These are phyloP conservation scores for Schizophyllum commune DNA, from an alignment of 1,284 basidiomycete genomes.

Conservation along the genomic window DNA sequence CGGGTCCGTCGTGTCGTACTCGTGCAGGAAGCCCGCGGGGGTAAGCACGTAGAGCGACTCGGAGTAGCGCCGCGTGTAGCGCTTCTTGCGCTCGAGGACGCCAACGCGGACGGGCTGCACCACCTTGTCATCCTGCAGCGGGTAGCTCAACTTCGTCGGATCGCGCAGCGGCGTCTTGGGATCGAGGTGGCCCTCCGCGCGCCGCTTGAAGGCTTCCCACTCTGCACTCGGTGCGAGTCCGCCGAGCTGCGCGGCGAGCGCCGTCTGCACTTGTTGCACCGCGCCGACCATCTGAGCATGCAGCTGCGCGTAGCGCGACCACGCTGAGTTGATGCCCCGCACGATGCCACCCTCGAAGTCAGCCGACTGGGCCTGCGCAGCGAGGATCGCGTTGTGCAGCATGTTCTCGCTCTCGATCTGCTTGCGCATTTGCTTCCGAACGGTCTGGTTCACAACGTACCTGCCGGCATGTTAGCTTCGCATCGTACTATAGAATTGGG, in stretches of 20 bases:
- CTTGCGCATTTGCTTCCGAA: slow-evolving; percentile 82
- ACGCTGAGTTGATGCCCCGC: slow-evolving; percentile 89
- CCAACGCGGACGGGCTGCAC: slow-evolving; percentile 88
- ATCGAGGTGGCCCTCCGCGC: slow-evolving; percentile 92
- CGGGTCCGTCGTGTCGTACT: slow-evolving; percentile 80
- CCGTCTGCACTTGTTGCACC: slow-evolving; percentile 78
- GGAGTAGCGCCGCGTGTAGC: slow-evolving; percentile 86
- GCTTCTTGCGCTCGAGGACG: slow-evolving; percentile 92
- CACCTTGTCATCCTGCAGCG: slow-evolving; percentile 87
- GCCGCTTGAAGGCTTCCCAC: slow-evolving; percentile 93
- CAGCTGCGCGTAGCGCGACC: slow-evolving; percentile 97
- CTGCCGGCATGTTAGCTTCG: slow-evolving; percentile 18
- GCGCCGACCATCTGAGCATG: slow-evolving; percentile 76
- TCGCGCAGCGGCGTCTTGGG: slow-evolving; percentile 90
- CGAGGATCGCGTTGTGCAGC: slow-evolving; percentile 95
- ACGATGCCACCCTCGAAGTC: slow-evolving; percentile 97
- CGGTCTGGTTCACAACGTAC: slow-evolving; percentile 69
- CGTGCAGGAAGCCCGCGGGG: slow-evolving; percentile 91
- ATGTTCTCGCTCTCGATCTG: slow-evolving; percentile 97
- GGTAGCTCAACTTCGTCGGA: slow-evolving; percentile 77
- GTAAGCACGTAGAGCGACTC: slow-evolving; percentile 92
- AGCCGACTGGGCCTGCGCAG: slow-evolving; percentile 96
- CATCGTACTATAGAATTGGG: not conserved
- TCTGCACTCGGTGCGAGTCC: slow-evolving; percentile 85
- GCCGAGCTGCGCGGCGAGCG: slow-evolving; percentile 73